Base-by-base conservation (phyloP, 2,329 filamentous ascomycete genomes). In the Aureobasidium zeae region DNA sequence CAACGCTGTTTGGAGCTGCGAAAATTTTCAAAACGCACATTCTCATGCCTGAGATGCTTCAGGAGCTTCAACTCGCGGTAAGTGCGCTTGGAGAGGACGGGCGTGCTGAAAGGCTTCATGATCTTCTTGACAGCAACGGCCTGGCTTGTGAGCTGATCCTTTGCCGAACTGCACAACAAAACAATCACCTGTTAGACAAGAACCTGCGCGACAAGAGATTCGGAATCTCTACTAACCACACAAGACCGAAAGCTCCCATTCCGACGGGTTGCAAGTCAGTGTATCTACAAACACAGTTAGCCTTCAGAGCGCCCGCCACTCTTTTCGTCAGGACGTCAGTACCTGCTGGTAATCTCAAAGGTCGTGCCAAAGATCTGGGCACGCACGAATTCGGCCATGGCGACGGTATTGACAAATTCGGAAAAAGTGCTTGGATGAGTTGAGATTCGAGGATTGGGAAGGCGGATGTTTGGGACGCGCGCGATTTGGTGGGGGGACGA, bases 31-130 rank as follows among this genome's bases (percentile, higher is more conserved):
- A 21, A 11, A 36, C 72, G 50, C 65, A 94, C 89, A 69, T 98
- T 98, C 69, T 98, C 91, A 65, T 98, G 91, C 62, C 81, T 81
- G 49, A 98, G 72, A 62, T 98, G 91, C 73, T 96, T 98, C 59
- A 98, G 73, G 51, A 98, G 77, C 73, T 96, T 98, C 62, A 98
- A 71, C 67, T 98, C 91, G 60, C 91, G 81, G 66, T 98, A 98
- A 53, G 91, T 98, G 62, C 91, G 79, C 73, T 98, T 98, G 47
- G 91, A 91, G 35, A 98, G 74, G 47, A 98, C 91, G 1, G 91
- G 88, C n/a, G 91, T 98, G 74, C 88, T 95, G 69, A 98, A 98
- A 8, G 91, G 91, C 73, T 96, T 98, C 89, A 98, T 96, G 62
- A 98, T 98, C 78, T 98, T 98, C 77, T 98, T 98, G 63, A 98